Evolutionary conservation across 225 moss, liverwort and hornwort genomes (phyloP).

Genomic region (Ulota crispa): DNA sequence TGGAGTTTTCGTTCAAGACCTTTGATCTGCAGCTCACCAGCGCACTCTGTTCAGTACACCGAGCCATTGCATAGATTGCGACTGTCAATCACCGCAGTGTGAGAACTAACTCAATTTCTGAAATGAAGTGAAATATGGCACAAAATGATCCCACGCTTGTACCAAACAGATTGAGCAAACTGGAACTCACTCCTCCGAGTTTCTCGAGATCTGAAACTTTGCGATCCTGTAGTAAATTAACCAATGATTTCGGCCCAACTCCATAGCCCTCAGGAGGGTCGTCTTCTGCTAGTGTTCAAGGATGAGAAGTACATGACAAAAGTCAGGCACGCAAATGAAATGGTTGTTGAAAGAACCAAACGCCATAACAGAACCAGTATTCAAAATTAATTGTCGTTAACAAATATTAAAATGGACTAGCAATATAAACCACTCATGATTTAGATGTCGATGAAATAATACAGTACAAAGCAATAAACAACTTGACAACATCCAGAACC

Average conservation of each 20-base stretch:
- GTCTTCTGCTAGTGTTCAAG: slow-evolving; percentile 29
- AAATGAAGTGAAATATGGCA: neutral
- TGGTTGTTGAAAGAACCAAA: neutral
- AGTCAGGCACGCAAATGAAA: neutral
- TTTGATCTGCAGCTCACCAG: slow-evolving; percentile 40
- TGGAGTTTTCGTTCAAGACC: slow-evolving; percentile 54
- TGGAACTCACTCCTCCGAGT: slow-evolving; percentile 68
- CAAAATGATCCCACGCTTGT: neutral
- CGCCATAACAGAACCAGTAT: neutral
- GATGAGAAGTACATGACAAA: neutral
- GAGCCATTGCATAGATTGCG: neutral
- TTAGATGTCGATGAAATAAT: neutral
- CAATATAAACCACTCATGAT: neutral
- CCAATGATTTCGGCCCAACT: slow-evolving; percentile 51
- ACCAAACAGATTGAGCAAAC: neutral
- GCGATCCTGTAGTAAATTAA: slow-evolving; percentile 64
- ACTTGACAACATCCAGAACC: slow-evolving; percentile 16
- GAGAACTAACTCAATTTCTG: neutral
- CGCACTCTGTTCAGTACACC: slow-evolving; percentile 8
- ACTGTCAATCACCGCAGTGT: neutral
- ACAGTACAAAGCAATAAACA: neutral
- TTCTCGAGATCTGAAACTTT: slow-evolving; percentile 45
- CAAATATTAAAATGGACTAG: neutral
- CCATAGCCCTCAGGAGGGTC: slow-evolving; percentile 71
- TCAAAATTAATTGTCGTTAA: neutral